Evolutionary conservation across 768 basidiomycete species (phyloP), one percentile per base, ranked within the genome.

Genomic region (Termitomyces sp.): DNA sequence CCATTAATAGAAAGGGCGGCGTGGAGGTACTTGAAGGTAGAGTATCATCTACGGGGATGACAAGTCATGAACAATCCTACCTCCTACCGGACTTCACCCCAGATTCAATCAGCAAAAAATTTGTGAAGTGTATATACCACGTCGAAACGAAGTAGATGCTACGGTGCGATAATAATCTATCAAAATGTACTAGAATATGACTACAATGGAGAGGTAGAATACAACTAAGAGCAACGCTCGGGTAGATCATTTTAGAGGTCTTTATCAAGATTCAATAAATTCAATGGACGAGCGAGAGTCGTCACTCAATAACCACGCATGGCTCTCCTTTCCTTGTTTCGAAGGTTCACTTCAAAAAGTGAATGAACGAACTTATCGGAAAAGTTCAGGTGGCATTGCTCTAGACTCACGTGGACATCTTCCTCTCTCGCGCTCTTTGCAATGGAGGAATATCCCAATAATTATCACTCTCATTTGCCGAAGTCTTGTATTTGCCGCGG

Each of bases 271-370:
- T 37, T 36, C 31, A 29, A 18, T 41, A 34, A 54, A 58, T 44
- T 57, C 62, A 29, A 55, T 34, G 18, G 54, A 59, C 47, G 63
- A 60, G 37, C 62, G 58, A 8, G 67, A 67, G 42, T 54, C 60
- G 55, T 70, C 70, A 33, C 66, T 68, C 45, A 70, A 58, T 26
- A 72, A 60, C 71, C 71, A 72, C 5, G 63, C 55, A 60, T 64
- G 34, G 49, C 34, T 51, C 29, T 60, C 52, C 13, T 49, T 33
- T 2, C 39, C 42, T 20, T 47, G 46, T 26, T 24, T 44, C 1
- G 54, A 46, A 31, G 24, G 26, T 4, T 31, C 45, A 12, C 54
- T 60, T 44, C 24, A 48, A n/a, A 48, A 54, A 8, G 47, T 33
- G 12, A 55, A 53, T 26, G 31, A 26, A 6, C 4, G 16, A 36